Conservation (phyloP, 805 yeast species). For the Candida corydali region DNA sequence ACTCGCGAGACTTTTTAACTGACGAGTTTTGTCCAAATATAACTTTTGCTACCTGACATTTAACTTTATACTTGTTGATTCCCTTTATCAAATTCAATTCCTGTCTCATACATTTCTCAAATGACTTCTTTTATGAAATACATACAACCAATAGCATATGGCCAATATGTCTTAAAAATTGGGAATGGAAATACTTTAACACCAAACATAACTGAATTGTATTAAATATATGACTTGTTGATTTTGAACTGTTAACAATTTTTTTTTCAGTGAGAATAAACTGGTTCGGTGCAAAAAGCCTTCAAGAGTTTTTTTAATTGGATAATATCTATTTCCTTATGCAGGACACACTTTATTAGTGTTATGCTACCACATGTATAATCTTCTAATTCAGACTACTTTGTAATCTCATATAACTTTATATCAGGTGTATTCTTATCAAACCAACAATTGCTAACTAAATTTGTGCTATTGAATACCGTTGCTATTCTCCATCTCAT, state of each 20-base stretch:
- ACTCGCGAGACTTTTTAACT: too few relatives aligned
- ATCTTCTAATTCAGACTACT: background rate
- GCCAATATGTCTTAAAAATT: conserved; percentile 75
- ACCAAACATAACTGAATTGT: conserved; percentile 6
- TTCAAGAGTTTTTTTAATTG: conserved; percentile 8
- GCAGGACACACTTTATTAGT: conserved; percentile 5
- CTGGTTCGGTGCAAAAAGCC: conserved; percentile 5
- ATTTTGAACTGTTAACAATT: background rate
- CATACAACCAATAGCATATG: conserved; percentile 81
- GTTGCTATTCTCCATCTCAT: conserved; percentile 16
- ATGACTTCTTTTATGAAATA: conserved; percentile 16
- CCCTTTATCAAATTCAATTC: background rate
- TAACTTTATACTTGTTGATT: too few relatives aligned
- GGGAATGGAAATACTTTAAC: conserved; percentile 45
- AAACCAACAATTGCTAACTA: conserved; percentile 17
- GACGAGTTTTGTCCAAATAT: too few relatives aligned
- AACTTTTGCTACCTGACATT: too few relatives aligned
- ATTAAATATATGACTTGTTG: background rate
- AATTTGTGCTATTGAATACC: conserved; percentile 6
- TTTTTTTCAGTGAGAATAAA: conserved; percentile 3
- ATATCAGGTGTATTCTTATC: conserved; percentile 23
- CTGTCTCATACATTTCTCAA: background rate
- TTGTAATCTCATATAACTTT: conserved; percentile 18
- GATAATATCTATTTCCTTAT: conserved; percentile 7
- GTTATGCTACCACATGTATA: background rate